Base-by-base conservation (phyloP, 306 rosid species). In the Corylus heterophylla region DNA sequence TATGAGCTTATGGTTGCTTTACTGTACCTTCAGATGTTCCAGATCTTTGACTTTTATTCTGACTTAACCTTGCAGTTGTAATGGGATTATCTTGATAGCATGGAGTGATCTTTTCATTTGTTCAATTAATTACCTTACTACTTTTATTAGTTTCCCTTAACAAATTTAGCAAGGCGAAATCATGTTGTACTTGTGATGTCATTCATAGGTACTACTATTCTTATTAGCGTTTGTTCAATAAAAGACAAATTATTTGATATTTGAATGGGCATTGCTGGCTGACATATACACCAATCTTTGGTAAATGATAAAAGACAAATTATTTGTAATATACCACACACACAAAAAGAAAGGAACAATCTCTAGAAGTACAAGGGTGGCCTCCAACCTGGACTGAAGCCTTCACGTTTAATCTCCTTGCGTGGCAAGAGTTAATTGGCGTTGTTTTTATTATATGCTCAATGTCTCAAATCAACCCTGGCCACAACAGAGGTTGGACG, bases 331-430 rank as follows among this genome's bases (percentile, higher is more conserved):
- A 63, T 12, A 29, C 47, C n/a, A 63, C 44, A 14, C 10, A 4
- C 9, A 7, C 25, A 7, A 27, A 12, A 61, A 25, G 11, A 13
- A 5, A 4, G 69, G 45, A 7, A 25, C 11, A 0, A 13, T 14
- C 69, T 63, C 45, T 63, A 7, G 12, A 13, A 63, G 20, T 63
- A 63, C 69, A 29, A 63, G 18, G 27, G 18, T 55, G 39, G 69
- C 69, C 44, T 56, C 63, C 63, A 56, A n/a, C 63, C 27, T 55
- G 63, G 63, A 16, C 69, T 63, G 39, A 63, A 63, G 22, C 35
- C 67, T 39, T 63, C 45, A 45, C 4, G 4, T 63, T 31, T 16
- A 29, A 1, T 63, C 69, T 63, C 11, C 45, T 31, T 27, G 27
- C 27, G 45, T 63, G 44, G 47, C 45, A 63, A 31, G 69, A 63